Conservation (phyloP, 371 early-diverging fungal species). For the Thermomucor indicae-seudaticae region DNA sequence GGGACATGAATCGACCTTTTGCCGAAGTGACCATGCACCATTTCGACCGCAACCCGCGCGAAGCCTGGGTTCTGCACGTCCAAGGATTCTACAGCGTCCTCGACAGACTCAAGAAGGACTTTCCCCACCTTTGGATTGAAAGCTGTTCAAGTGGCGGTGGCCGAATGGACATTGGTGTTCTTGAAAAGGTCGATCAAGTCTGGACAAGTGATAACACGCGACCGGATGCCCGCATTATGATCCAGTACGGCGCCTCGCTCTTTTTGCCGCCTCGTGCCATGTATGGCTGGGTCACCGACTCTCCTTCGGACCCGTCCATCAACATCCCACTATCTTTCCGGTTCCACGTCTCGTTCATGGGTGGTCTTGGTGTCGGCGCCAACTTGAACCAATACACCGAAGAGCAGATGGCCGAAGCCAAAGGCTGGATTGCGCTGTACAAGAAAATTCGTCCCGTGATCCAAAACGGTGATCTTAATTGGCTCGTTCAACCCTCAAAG, state of each 20-base stretch:
- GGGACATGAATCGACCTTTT: constrained; percentile 47
- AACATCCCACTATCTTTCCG: constrained; percentile 30
- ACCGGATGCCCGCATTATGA: constrained; percentile 33
- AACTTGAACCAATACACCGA: constrained; percentile 13
- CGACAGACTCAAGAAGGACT: constrained; percentile 12
- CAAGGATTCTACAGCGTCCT: constrained; percentile 19
- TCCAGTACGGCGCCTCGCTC: constrained; percentile 36
- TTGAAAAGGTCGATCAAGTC: constrained; percentile 17
- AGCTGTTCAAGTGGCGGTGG: constrained; percentile 45
- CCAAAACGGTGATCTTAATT: constrained; percentile 28
- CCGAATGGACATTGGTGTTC: constrained; percentile 27
- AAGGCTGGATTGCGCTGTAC: constrained; percentile 31
- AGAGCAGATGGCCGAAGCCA: constrained; percentile 10
- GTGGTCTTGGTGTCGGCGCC: constrained; percentile 29
- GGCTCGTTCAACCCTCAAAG: constrained; percentile 21
- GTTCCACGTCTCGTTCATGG: constrained; percentile 37
- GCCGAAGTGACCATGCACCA: constrained; percentile 5
- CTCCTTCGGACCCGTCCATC: constrained; percentile 9
- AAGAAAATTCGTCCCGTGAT: constrained; percentile 22
- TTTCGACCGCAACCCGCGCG: constrained; percentile 15
- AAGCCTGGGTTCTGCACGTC: constrained; percentile 21
- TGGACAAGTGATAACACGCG: constrained; percentile 39
- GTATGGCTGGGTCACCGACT: constrained; percentile 35
- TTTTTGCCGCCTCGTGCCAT: constrained; percentile 30
- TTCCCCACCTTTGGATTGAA: constrained; percentile 26